A percentile compares a stretch with the other conserved stretches of the same genome.
Evolutionary conservation across 495 filamentous ascomycete species (phyloP).

Genomic region (Bryoglossum gracile): DNA sequence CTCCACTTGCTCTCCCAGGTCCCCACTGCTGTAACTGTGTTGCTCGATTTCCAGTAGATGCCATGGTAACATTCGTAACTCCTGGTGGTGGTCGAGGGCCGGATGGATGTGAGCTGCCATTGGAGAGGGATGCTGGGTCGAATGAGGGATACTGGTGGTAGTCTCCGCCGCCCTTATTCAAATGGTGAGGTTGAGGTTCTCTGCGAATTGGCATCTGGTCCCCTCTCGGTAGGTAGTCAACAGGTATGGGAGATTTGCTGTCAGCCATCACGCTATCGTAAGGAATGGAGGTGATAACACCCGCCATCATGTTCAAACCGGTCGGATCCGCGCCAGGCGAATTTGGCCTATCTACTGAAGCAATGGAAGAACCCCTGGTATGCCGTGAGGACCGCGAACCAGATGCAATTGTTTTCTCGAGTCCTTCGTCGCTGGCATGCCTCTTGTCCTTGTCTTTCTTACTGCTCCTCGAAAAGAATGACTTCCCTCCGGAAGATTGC

Average conservation of each 20-base stretch:
- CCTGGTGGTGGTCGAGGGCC: slow-evolving; percentile 66
- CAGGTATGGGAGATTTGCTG: slow-evolving; percentile 59
- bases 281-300: slow-evolving; percentile 82
- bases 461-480: slow-evolving; percentile 81
- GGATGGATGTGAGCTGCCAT: slow-evolving; percentile 50
- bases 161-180: slow-evolving; percentile 70
- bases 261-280: slow-evolving; percentile 71
- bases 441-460: slow-evolving; percentile 59
- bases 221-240: slow-evolving; percentile 67
- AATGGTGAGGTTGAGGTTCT: slow-evolving; percentile 72
- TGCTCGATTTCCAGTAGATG: slow-evolving; percentile 58
- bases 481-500: slow-evolving; percentile 78
- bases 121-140: slow-evolving; percentile 43
- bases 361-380: slow-evolving; percentile 69
- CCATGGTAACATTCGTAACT: slow-evolving; percentile 56
- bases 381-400: slow-evolving; percentile 73
- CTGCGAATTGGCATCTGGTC: slow-evolving; percentile 56
- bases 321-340: slow-evolving; percentile 37
- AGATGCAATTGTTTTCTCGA: slow-evolving; percentile 36
- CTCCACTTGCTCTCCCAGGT: slow-evolving; percentile 44
- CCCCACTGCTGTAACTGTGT: slow-evolving; percentile 71
- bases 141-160: slow-evolving; percentile 87
- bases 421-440: slow-evolving; percentile 42
- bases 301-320: slow-evolving; percentile 70
- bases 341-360: slow-evolving; percentile 58